phyloP scores from a whole-genome alignment of 805 yeast species.

The Ogataea degrootiae region DNA sequence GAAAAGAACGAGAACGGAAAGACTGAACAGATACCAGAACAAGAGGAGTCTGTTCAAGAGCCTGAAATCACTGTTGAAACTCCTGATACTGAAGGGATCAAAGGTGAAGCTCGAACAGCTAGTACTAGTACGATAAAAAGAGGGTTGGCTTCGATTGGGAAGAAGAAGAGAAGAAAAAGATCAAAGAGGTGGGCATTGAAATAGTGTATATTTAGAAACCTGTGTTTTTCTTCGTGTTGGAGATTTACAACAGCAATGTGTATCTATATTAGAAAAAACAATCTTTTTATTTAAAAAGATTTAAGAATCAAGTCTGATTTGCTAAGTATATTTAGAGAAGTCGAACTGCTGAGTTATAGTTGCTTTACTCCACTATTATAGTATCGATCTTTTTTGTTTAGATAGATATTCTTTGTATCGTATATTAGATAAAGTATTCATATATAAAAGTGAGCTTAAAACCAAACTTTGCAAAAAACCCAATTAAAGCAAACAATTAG shows the following conservation, averaged over 20 bases:
- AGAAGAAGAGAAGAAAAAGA: constrained; percentile 1
- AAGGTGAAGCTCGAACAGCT: neutral
- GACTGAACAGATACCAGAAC: too few species aligned
- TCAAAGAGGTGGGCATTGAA: neutral
- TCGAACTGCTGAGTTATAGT: too few species aligned
- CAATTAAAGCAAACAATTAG: neutral
- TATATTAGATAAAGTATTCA: too few species aligned
- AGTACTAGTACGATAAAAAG: neutral
- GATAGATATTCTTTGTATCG: too few species aligned
- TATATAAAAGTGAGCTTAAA: neutral
- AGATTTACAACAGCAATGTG: neutral
- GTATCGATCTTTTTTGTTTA: too few species aligned
- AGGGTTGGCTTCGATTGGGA: constrained; percentile 1
- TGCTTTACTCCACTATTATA: too few species aligned
- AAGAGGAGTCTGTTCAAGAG: constrained; percentile 3
- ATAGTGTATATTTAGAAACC: neutral
- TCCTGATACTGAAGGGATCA: neutral
- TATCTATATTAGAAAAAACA: neutral
- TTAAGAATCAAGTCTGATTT: too few species aligned
- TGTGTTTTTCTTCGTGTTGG: neutral
- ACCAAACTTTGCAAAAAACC: neutral
- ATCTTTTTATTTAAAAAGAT: too few species aligned
- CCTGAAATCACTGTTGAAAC: neutral
- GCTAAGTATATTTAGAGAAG: too few species aligned
- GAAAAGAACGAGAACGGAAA: neutral